phyloP scores from a whole-genome alignment of 176 grass and related monocot genomes.

The Aegilops speltoides region DNA sequence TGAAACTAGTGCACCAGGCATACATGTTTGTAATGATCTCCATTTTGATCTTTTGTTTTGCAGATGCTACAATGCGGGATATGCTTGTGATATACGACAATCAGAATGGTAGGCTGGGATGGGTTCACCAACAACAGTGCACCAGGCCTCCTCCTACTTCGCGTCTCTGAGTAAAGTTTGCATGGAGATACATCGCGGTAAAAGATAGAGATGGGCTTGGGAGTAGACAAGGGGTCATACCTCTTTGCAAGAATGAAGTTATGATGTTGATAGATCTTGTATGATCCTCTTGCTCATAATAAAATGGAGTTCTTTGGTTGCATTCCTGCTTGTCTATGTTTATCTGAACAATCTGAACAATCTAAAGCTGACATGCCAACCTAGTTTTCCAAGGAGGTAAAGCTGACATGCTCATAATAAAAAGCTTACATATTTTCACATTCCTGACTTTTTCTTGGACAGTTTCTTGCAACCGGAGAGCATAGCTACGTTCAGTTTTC shows the following conservation, averaged over 20 bases:
- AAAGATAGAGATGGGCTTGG: not conserved
- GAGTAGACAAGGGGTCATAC: not conserved
- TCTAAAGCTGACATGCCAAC: not conserved
- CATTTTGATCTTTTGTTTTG: constrained; percentile 22
- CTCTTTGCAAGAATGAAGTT: constrained; percentile 11
- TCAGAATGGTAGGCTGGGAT: constrained; percentile 39
- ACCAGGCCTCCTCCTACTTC: not conserved
- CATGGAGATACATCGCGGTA: constrained; percentile 3
- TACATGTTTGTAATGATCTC: not conserved
- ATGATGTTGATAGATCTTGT: not conserved
- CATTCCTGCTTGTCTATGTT: not conserved
- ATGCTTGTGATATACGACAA: constrained; percentile 94
- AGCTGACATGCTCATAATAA: too few species aligned
- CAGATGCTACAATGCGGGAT: constrained; percentile 89
- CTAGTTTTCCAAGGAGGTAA: not conserved
- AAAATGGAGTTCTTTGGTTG: not conserved
- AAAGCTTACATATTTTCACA: not conserved
- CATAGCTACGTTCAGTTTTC: too few species aligned
- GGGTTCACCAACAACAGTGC: constrained; percentile 46
- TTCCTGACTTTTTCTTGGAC: not conserved
- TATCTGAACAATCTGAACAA: not conserved
- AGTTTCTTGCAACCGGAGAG: not conserved
- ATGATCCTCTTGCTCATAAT: not conserved
- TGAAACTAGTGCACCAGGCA: not conserved
- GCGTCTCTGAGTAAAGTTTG: not conserved